These are phyloP conservation scores for Agaricus bisporus DNA, from an alignment of 768 basidiomycete genomes.

Conservation along the genomic window DNA sequence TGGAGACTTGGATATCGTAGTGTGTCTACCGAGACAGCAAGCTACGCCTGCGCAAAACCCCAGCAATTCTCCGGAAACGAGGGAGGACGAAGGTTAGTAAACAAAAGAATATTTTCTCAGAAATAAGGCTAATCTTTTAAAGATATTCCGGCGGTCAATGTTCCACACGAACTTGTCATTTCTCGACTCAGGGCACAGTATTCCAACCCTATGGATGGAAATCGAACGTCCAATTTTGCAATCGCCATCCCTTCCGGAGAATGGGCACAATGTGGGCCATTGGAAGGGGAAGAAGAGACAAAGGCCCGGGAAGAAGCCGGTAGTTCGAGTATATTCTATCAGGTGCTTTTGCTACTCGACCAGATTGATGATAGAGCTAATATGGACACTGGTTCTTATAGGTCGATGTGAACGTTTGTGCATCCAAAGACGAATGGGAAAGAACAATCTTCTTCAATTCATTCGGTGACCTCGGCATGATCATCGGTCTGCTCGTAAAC, in stretches of 20 bases:
- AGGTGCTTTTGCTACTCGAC: constrained; percentile 19
- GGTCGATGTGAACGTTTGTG: constrained; percentile 61
- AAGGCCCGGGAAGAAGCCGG: constrained; percentile 15
- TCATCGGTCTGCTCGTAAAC: constrained; percentile 50
- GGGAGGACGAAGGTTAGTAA: not conserved
- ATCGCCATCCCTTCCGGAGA: constrained; percentile 35
- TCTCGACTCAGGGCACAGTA: constrained; percentile 40
- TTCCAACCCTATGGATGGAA: constrained; percentile 41
- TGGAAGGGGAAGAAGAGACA: constrained; percentile 21
- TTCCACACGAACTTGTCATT: constrained; percentile 31
- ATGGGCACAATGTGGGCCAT: constrained; percentile 27
- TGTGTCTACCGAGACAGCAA: constrained; percentile 32
- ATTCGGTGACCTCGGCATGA: constrained; percentile 72
- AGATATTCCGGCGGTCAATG: constrained; percentile 14
- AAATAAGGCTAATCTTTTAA: no score
- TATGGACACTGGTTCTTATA: constrained; percentile 17
- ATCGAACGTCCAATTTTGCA: constrained; percentile 61
- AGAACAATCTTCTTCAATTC: constrained; percentile 50
- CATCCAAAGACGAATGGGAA: constrained; percentile 41
- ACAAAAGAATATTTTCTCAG: not conserved
- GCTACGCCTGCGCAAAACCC: not conserved
- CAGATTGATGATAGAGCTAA: not conserved
- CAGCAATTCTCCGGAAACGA: not conserved
- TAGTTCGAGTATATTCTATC: constrained; percentile 33
- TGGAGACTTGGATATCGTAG: constrained; percentile 68